Base-by-base conservation (phyloP, 2,329 filamentous ascomycete genomes). In the Rutstroemia sp. region DNA sequence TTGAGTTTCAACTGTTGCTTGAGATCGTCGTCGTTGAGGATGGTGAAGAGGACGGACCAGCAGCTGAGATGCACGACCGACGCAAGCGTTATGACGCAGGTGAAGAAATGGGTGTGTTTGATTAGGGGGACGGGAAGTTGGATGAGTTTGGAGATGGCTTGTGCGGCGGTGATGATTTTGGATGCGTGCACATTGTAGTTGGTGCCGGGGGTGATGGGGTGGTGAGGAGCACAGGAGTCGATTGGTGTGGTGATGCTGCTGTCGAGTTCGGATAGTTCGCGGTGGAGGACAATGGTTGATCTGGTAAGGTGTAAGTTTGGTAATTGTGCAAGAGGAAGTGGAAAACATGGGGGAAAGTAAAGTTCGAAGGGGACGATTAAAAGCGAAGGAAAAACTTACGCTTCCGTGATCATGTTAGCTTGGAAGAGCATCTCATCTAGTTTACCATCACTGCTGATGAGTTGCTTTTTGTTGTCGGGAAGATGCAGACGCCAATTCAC, bases 351-450 rank as follows among this genome's bases (percentile, higher is more conserved):
- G 19, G 37, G 19, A 23, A 27, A 19, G 16, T 16, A 7, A n/a
- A 5, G 25, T 9, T 6, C 12, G 16, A 42, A 27, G 16, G 3
- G 5, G 7, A 14, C 16, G 21, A 16, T 9, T 10, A 23, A 5
- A 21, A 39, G 5, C 14, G n/a, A 39, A 5, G 9, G 16, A 27
- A 23, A 27, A 18, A 49, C 66, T 63, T 64, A 68, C 64, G 71
- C 71, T 54, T 81, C 75, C 52, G 80, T 77, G 65, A 95, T 88
- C 82, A 95, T 92, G 61, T 89, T 86, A 0, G 89, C 91, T 70
- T 95, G 90, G 73, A 96, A 95, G 71, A 96, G 85, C 80, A 95
- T 87, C 72, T 95, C 90, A 69, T 96, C 92, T 10, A 92, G 77
- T 53, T 83, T 79, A 34, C 89, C 86, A 63, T 86, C 82, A 60